These are phyloP conservation scores for Boletus eberwhitei DNA, from an alignment of 768 basidiomycete genomes.

Conservation along the genomic window DNA sequence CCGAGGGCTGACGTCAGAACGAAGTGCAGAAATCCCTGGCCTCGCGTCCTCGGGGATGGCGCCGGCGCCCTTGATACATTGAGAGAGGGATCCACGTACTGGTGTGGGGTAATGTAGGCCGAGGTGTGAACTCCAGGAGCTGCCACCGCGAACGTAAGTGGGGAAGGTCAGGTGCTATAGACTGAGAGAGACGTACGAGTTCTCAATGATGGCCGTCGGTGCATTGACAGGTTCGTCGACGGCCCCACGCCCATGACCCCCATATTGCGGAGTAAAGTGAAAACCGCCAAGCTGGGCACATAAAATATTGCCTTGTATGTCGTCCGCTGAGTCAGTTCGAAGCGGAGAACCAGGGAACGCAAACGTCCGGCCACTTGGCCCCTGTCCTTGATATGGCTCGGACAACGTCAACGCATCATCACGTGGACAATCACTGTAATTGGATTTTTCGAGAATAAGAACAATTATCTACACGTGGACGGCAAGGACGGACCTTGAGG, in stretches of 20 bases:
- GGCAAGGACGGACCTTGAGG: slow-evolving; percentile 31
- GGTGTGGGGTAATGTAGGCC: slow-evolving; percentile 27
- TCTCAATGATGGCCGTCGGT: slow-evolving; percentile 28
- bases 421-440: slow-evolving; percentile 28
- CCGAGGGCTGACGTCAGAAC: slow-evolving; percentile 23
- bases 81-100: slow-evolving; percentile 19
- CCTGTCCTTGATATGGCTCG: slow-evolving; percentile 22
- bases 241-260: slow-evolving; percentile 10
- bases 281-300: slow-evolving; percentile 24
- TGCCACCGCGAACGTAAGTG: slow-evolving; percentile 27
- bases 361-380: slow-evolving; percentile 7
- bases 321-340: slow-evolving; percentile 19
- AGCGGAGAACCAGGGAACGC: slow-evolving; percentile 9
- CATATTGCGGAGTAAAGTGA: slow-evolving; percentile 23
- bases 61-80: slow-evolving; percentile 6
- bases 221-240: slow-evolving; percentile 21
- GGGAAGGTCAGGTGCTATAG: slow-evolving; percentile 5
- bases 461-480: slow-evolving; percentile 21
- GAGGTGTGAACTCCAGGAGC: slow-evolving; percentile 23
- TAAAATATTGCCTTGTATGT: slow-evolving; percentile 21
- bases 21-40: slow-evolving; percentile 11
- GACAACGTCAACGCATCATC: slow-evolving; percentile 15
- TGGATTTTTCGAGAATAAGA: slow-evolving; percentile 13
- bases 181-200: slow-evolving; percentile 21
- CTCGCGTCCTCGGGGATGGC: slow-evolving; percentile 26